A percentile compares a stretch with the other conserved stretches of the same genome.
Conservation (phyloP, 805 yeast genomes). For the Starmerella vaccinii region DNA sequence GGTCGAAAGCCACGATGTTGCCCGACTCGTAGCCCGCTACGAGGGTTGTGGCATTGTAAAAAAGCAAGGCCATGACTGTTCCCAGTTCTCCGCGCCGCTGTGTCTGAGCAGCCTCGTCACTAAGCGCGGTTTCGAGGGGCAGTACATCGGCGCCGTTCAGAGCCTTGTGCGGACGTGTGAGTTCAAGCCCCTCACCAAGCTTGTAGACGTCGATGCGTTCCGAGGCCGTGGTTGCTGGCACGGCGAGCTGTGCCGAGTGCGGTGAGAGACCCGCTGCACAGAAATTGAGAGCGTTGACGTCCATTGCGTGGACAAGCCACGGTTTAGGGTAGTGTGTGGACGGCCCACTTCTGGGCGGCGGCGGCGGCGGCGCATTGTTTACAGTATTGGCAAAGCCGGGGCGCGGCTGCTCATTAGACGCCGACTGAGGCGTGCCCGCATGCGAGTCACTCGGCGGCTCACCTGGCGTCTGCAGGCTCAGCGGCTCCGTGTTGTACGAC, state of each 20-base stretch:
- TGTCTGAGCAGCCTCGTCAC: conserved; percentile 19
- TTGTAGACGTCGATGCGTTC: conserved; percentile 54
- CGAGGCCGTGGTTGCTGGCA: conserved; percentile 58
- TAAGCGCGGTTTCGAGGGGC: conserved; percentile 11
- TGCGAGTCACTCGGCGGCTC: too few species aligned
- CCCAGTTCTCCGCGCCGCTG: conserved; percentile 26
- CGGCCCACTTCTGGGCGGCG: not conserved
- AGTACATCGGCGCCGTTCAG: conserved; percentile 13
- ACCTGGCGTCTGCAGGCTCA: conserved; percentile 14
- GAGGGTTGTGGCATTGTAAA: conserved; percentile 27
- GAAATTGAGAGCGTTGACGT: conserved; percentile 66
- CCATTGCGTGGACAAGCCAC: conserved; percentile 40
- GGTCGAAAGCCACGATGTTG: conserved; percentile 34
- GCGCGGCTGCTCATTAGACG: too few species aligned
- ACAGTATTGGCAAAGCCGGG: not conserved
- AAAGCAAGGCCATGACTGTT: conserved; percentile 59
- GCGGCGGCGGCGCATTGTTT: not conserved
- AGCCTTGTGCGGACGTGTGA: conserved; percentile 21
- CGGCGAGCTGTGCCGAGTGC: conserved; percentile 32
- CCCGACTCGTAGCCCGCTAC: conserved; percentile 69
- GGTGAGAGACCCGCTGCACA: conserved; percentile 44
- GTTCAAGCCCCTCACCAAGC: conserved; percentile 24
- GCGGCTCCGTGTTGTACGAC: conserved; percentile 29
- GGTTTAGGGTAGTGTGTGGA: conserved; percentile 26
- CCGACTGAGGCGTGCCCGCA: too few species aligned